These are phyloP conservation scores for Magnusiomyces suaveolens DNA, from an alignment of 1,139 yeast species.

Conservation along the genomic window DNA sequence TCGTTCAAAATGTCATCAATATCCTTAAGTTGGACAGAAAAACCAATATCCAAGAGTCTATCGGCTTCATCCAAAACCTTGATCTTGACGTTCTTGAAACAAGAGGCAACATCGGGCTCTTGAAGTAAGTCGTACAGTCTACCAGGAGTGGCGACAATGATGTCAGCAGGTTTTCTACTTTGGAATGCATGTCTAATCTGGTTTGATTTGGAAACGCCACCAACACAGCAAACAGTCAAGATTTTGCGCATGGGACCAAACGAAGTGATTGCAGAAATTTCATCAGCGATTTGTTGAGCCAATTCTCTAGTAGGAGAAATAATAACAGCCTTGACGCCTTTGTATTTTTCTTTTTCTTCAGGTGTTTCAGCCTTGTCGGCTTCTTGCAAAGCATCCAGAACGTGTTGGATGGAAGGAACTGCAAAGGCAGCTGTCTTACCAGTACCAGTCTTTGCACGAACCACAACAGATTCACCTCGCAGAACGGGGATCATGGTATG, in stretches of 20 bases:
- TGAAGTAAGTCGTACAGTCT: slow-evolving; percentile 55
- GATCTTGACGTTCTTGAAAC: slow-evolving; percentile 48
- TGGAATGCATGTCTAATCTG: slow-evolving; percentile 33
- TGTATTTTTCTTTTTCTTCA: neutral
- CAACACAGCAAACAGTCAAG: slow-evolving; percentile 38
- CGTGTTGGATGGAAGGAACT: slow-evolving; percentile 62
- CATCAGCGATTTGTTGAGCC: slow-evolving; percentile 73
- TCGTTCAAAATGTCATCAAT: slow-evolving; percentile 43
- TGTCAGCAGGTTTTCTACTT: slow-evolving; percentile 32
- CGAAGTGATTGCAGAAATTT: slow-evolving; percentile 38
- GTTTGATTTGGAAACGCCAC: slow-evolving; percentile 39
- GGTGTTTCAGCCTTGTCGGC: slow-evolving; percentile 2
- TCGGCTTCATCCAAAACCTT: slow-evolving; percentile 87
- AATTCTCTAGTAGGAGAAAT: slow-evolving; percentile 89
- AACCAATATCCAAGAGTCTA: slow-evolving; percentile 67
- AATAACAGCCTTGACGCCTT: slow-evolving; percentile 44
- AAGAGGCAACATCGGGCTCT: slow-evolving; percentile 37
- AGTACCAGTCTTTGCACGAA: slow-evolving; percentile 90
- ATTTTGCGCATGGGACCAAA: slow-evolving; percentile 31
- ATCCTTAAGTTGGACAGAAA: slow-evolving; percentile 50
- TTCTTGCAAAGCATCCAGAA: slow-evolving; percentile 32
- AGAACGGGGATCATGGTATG: slow-evolving; percentile 61
- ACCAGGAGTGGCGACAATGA: slow-evolving; percentile 88
- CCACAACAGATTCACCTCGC: slow-evolving; percentile 53
- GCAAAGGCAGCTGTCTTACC: slow-evolving; percentile 90